These are phyloP conservation scores for Quercus suber DNA, from an alignment of 306 rosid genomes.

Conservation along the genomic window DNA sequence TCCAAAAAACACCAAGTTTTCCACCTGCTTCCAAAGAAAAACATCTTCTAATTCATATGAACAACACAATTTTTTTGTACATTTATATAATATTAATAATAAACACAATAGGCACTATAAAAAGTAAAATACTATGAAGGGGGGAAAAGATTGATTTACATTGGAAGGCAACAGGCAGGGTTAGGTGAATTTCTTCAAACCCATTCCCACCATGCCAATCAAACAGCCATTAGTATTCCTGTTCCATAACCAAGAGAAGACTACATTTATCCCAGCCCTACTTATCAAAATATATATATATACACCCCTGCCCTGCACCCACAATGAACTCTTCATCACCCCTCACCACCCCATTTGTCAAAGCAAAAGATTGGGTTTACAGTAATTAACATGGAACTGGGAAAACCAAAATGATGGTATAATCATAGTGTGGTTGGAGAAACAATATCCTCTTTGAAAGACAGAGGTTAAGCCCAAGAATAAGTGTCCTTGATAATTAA, in stretches of 20 bases:
- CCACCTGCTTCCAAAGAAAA: slow-evolving; percentile 48
- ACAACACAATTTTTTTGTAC: not conserved
- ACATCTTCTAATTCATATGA: slow-evolving; percentile 7
- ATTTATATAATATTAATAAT: not conserved
- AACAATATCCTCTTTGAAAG: no score
- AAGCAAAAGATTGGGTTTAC: not conserved
- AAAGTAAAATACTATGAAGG: not conserved
- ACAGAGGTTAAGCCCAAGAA: no score
- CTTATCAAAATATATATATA: no score
- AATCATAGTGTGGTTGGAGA: no score
- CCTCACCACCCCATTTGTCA: not conserved
- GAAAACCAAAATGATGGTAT: not conserved
- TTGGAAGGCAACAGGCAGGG: not conserved
- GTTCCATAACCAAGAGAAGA: not conserved
- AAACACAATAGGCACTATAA: not conserved
- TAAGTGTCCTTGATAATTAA: no score
- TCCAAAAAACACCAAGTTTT: slow-evolving; percentile 61
- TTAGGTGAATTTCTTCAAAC: not conserved
- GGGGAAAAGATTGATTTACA: not conserved
- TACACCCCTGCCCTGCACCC: not conserved
- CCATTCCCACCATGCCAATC: not conserved
- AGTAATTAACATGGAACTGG: not conserved
- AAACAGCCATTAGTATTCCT: not conserved
- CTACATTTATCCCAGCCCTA: not conserved
- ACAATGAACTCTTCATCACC: not conserved